Percentiles rank a stretch among this genome's conserved stretches.
These are phyloP conservation scores for Candida patagonica DNA, from an alignment of 805 yeast genomes.

Conservation along the genomic window DNA sequence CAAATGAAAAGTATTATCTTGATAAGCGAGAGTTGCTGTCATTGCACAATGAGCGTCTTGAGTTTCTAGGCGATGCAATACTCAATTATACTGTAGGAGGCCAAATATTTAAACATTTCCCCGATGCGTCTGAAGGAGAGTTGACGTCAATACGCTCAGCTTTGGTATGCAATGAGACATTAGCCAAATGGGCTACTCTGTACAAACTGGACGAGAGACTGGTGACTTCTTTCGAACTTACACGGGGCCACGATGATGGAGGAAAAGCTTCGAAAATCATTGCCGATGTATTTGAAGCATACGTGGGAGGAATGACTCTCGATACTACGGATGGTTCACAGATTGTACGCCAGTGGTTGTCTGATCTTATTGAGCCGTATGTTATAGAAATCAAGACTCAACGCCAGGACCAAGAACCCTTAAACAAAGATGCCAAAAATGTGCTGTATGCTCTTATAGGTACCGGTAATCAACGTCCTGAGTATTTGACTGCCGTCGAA, in stretches of 20 bases:
- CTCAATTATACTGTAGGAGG: constrained; percentile 64
- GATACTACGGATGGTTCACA: constrained; percentile 38
- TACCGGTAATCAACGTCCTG: constrained; percentile 54
- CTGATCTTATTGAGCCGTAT: constrained; percentile 25
- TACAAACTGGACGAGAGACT: constrained; percentile 34
- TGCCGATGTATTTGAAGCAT: constrained; percentile 93
- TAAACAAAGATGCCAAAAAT: constrained; percentile 62
- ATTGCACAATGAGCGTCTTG: constrained; percentile 77
- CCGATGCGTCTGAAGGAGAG: constrained; percentile 71
- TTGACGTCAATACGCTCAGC: constrained; percentile 60
- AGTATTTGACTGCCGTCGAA: constrained; percentile 40
- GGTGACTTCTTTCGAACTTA: constrained; percentile 9
- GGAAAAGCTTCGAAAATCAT: constrained; percentile 42
- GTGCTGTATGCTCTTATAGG: constrained; percentile 67
- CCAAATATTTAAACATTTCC: constrained; percentile 56
- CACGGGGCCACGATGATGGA: constrained; percentile 7
- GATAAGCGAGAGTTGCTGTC: constrained; percentile 48
- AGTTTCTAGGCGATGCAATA: constrained; percentile 84
- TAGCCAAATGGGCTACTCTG: constrained; percentile 57
- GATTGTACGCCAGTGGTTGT: constrained; percentile 26
- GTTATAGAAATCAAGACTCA: constrained; percentile 29
- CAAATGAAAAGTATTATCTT: constrained; percentile 48
- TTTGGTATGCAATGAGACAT: constrained; percentile 62
- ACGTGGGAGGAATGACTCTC: constrained; percentile 71
- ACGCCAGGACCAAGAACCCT: constrained; percentile 24